Conservation (phyloP, 73 alveolate species). For the Blepharisma stoltei region DNA sequence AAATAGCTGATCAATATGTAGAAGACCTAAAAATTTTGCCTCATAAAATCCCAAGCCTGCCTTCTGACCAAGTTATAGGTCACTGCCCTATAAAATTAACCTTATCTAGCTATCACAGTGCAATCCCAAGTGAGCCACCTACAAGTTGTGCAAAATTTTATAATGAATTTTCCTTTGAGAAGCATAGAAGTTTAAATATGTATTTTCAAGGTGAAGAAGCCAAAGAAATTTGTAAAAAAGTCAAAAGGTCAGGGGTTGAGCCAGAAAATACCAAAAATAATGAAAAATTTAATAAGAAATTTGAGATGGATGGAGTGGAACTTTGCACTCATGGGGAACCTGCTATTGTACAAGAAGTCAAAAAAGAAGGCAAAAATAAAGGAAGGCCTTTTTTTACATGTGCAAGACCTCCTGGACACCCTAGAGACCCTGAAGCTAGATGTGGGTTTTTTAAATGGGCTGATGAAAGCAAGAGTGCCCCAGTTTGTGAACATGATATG, state of each 20-base stretch:
- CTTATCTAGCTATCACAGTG: background rate
- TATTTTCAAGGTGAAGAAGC: too few species aligned
- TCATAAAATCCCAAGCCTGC: background rate
- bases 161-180: too few species aligned
- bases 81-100: slow-evolving; percentile 9
- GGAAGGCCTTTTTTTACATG: slow-evolving; percentile 28
- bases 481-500: slow-evolving; percentile 11
- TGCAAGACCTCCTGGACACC: slow-evolving; percentile 17
- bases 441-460: slow-evolving; percentile 32
- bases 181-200: too few species aligned
- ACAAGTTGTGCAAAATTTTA: too few species aligned
- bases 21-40: background rate
- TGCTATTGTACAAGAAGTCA: background rate
- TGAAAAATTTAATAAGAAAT: too few species aligned
- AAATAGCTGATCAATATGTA: background rate
- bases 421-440: slow-evolving; percentile 17
- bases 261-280: too few species aligned
- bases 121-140: slow-evolving; percentile 2
- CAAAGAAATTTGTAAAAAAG: too few species aligned
- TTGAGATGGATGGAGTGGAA: too few species aligned
- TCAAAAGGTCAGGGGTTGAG: too few species aligned
- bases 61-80: background rate
- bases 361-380: slow-evolving; percentile 23
- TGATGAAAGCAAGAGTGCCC: background rate
- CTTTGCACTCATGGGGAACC: slow-evolving; percentile 20